A percentile compares a stretch with the other conserved stretches of the same genome.
Conservation (phyloP, 306 rosid genomes). For the Chamaecrista fasciculata region DNA sequence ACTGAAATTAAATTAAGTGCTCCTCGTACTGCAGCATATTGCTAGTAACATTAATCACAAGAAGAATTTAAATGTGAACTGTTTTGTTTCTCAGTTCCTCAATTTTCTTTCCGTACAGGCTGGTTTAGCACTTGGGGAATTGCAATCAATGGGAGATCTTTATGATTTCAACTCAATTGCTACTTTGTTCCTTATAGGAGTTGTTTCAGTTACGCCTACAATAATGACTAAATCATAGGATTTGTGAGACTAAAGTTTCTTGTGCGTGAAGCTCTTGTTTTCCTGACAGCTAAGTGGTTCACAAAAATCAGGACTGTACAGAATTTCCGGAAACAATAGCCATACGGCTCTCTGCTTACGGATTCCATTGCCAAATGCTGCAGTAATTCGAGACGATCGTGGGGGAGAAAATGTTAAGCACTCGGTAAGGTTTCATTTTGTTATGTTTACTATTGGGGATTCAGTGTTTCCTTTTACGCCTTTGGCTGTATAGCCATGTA, state of each 20-base stretch:
- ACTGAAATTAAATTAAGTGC: not conserved
- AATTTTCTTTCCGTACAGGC: conserved; percentile 55
- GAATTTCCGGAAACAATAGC: not conserved
- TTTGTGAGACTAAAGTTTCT: conserved; percentile 23
- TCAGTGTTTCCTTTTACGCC: not conserved
- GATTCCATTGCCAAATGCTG: conserved; percentile 29
- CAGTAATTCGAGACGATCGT: conserved; percentile 32
- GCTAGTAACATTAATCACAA: not conserved
- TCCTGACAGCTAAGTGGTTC: conserved; percentile 25
- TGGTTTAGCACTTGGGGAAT: conserved; percentile 91
- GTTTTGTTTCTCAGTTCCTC: not conserved
- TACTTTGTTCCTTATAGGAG: conserved; percentile 78
- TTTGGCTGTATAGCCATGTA: conserved; percentile 32
- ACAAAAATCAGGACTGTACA: conserved; percentile 35
- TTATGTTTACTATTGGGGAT: conserved; percentile 2
- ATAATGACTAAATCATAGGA: conserved; percentile 61
- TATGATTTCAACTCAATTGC: conserved; percentile 94
- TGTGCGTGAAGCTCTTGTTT: conserved; percentile 31
- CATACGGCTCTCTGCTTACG: conserved; percentile 12
- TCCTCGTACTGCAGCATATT: not conserved
- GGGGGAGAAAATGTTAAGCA: conserved; percentile 4
- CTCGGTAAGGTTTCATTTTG: not conserved
- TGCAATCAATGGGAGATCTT: conserved; percentile 77
- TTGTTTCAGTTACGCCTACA: conserved; percentile 79
- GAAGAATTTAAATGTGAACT: not conserved